phyloP scores from a whole-genome alignment of 73 alveolate species.

The Tetrahymena borealis region DNA sequence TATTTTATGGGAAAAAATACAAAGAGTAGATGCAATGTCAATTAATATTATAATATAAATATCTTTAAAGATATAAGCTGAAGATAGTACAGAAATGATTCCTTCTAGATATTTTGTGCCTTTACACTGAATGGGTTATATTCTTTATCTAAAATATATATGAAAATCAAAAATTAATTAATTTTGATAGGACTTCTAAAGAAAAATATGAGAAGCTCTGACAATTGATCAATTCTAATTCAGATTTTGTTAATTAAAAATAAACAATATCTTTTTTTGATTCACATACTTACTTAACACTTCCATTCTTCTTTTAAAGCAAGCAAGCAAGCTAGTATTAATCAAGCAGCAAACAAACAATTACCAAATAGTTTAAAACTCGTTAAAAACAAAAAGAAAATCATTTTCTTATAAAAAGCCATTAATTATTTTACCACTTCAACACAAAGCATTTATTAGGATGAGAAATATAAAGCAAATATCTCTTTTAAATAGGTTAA shows the following conservation, averaged over 20 bases:
- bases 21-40: no score
- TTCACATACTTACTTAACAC: not conserved
- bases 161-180: not conserved
- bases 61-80: not conserved
- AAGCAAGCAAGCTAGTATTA: not conserved
- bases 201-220: not conserved
- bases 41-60: no score
- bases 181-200: not conserved
- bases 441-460: no score
- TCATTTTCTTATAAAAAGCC: no score
- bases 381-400: no score
- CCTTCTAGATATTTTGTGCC: not conserved
- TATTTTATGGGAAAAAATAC: no score
- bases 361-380: not conserved
- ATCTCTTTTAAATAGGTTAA: not conserved
- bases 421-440: no score
- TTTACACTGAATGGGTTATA: not conserved
- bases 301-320: not conserved
- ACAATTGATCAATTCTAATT: not conserved
- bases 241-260: not conserved
- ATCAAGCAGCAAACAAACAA: not conserved
- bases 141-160: not conserved
- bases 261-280: not conserved
- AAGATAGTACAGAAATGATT: not conserved
- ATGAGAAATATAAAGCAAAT: not conserved